A percentile compares a stretch with the other conserved stretches of the same genome.
phyloP scores from a whole-genome alignment of 768 basidiomycete species.

The Dentipellis sp. region DNA sequence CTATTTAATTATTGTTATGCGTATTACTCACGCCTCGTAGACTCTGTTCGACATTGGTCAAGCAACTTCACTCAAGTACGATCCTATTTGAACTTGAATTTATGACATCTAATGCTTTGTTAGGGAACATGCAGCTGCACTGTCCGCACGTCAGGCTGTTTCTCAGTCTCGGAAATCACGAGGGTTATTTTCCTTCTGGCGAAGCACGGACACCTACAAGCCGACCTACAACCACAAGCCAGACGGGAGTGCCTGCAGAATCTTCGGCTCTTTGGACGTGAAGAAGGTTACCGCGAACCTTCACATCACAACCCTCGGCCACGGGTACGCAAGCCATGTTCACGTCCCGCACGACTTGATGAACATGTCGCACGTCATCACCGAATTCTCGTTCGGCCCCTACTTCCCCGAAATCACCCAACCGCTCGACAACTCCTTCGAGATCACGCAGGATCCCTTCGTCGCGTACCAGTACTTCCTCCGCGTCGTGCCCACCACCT shows the following conservation, averaged over 20 bases:
- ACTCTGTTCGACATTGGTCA: conserved; percentile 76
- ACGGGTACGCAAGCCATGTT: conserved; percentile 82
- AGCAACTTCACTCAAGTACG: conserved; percentile 56
- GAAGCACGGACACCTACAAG: conserved; percentile 38
- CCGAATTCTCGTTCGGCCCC: conserved; percentile 95
- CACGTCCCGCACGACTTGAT: conserved; percentile 86
- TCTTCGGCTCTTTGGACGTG: conserved; percentile 73
- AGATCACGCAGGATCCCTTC: conserved; percentile 64
- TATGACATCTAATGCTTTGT: background rate
- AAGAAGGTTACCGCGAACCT: conserved; percentile 93
- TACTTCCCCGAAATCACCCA: conserved; percentile 94
- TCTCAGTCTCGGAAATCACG: conserved; percentile 68
- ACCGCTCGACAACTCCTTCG: conserved; percentile 86
- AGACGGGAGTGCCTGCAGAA: conserved; percentile 73
- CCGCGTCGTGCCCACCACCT: conserved; percentile 92
- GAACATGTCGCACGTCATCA: conserved; percentile 95
- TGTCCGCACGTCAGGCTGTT: conserved; percentile 64
- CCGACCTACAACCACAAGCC: conserved; percentile 66
- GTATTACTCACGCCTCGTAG: conserved; percentile 24
- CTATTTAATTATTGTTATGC: background rate
- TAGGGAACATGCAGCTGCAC: conserved; percentile 54
- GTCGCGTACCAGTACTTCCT: conserved; percentile 92
- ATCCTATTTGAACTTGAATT: conserved; percentile 13
- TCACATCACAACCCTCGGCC: conserved; percentile 90
- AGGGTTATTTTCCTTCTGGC: conserved; percentile 56